These are phyloP conservation scores for Ambrosia trifida DNA, from an alignment of 129 eudicot genomes.

Conservation along the genomic window DNA sequence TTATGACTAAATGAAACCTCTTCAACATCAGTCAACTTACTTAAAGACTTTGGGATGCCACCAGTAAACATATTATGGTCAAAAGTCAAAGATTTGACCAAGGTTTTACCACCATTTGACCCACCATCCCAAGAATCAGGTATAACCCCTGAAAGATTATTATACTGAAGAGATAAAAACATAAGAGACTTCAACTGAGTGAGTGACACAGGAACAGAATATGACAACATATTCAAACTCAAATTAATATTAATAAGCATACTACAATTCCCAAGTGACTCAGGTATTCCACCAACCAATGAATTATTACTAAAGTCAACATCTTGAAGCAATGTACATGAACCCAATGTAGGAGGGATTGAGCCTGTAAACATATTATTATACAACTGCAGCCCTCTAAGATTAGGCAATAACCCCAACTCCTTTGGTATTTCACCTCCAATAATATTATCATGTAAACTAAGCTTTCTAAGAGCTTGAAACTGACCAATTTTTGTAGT, in stretches of 20 bases:
- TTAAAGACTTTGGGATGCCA: conserved; percentile 47
- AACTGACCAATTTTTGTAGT: conserved; percentile 70
- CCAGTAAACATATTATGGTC: conserved; percentile 62
- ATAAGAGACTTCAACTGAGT: conserved; percentile 54
- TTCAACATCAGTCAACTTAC: conserved; percentile 49
- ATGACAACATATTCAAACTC: conserved; percentile 67
- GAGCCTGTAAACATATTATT: conserved; percentile 76
- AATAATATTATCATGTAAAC: conserved; percentile 76
- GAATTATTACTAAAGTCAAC: conserved; percentile 79
- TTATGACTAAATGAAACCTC: conserved; percentile 56
- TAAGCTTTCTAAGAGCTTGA: conserved; percentile 85
- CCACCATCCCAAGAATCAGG: conserved; percentile 61
- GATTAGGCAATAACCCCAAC: conserved; percentile 73
- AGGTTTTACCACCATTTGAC: conserved; percentile 20
- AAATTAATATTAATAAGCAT: conserved; percentile 67
- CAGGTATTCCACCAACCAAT: conserved; percentile 66
- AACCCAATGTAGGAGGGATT: conserved; percentile 74
- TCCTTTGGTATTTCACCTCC: conserved; percentile 73
- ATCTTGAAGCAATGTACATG: conserved; percentile 72
- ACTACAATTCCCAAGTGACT: conserved; percentile 54
- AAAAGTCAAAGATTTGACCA: conserved; percentile 49
- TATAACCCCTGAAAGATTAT: conserved; percentile 64
- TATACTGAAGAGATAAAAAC: conserved; percentile 60
- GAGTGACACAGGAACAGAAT: conserved; percentile 58
- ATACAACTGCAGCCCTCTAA: conserved; percentile 77